phyloP scores from a whole-genome alignment of 768 basidiomycete species.

The Mycena albidolilacea region DNA sequence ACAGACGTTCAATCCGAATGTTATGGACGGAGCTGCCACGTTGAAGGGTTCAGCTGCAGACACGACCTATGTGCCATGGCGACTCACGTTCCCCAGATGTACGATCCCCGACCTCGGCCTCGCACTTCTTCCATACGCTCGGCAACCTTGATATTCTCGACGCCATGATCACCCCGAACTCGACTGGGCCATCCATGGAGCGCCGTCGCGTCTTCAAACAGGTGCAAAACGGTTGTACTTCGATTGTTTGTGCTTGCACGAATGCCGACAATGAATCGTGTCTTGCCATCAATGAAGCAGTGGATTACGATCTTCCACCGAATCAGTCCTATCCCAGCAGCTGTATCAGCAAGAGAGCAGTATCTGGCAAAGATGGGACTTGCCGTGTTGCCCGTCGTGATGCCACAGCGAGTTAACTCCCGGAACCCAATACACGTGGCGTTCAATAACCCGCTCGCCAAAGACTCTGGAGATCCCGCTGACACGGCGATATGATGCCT shows the following conservation, averaged over 20 bases:
- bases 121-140: conserved; percentile 45
- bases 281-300: conserved; percentile 53
- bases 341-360: not conserved
- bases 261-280: conserved; percentile 49
- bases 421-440: conserved; percentile 35
- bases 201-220: conserved; percentile 45
- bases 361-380: not conserved
- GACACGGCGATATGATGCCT: conserved; percentile 4
- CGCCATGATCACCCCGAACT: conserved; percentile 57
- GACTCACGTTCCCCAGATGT: conserved; percentile 53
- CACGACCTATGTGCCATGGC: not conserved
- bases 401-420: conserved; percentile 42
- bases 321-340: conserved; percentile 48
- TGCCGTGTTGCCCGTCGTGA: conserved; percentile 43
- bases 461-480: not conserved
- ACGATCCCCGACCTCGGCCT: conserved; percentile 47
- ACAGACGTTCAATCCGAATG: conserved; percentile 55
- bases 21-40: conserved; percentile 54
- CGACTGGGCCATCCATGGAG: conserved; percentile 49
- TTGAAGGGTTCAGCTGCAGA: not conserved
- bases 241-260: conserved; percentile 55
- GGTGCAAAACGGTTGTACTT: conserved; percentile 51
- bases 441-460: not conserved
- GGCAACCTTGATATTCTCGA: conserved; percentile 55
- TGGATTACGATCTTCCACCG: conserved; percentile 53